Conservation (phyloP, 371 early-diverging fungal species). For the Ordospora pajunii region DNA sequence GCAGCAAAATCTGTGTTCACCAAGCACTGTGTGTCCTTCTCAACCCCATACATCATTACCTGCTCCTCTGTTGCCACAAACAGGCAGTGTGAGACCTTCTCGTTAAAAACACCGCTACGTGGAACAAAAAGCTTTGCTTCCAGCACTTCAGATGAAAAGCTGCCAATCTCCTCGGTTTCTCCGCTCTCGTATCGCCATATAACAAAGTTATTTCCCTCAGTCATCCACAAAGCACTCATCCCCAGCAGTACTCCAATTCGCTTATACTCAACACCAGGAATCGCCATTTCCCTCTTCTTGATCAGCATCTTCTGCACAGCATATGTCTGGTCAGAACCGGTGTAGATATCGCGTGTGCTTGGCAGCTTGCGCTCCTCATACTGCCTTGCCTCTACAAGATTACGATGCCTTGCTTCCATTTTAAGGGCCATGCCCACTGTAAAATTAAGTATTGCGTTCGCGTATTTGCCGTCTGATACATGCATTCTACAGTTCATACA, state of each 20-base stretch:
- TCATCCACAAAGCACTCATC: constrained; percentile 37
- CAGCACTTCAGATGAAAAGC: constrained; percentile 12
- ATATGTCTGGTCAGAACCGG: constrained; percentile 15
- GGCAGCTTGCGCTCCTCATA: constrained; percentile 27
- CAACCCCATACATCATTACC: constrained; percentile 48
- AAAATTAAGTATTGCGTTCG: background rate
- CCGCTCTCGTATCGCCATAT: constrained; percentile 40
- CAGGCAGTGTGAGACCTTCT: constrained; percentile 31
- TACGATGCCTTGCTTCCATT: constrained; percentile 17
- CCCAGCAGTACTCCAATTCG: constrained; percentile 39
- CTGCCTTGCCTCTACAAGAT: constrained; percentile 37
- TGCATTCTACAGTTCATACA: background rate
- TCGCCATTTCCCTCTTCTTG: constrained; percentile 25
- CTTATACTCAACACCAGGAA: constrained; percentile 19
- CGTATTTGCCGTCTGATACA: background rate
- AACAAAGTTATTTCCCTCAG: constrained; percentile 18
- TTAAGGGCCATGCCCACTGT: background rate
- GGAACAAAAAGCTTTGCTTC: constrained; percentile 38
- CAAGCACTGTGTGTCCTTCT: constrained; percentile 17
- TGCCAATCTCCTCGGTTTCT: constrained; percentile 18
- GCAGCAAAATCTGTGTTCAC: constrained; percentile 40
- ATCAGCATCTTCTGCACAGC: constrained; percentile 31
- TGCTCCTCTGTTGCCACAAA: constrained; percentile 45
- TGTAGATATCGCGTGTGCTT: constrained; percentile 19
- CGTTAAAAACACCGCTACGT: constrained; percentile 34